A percentile compares a stretch with the other conserved stretches of the same genome.
Conservation (phyloP, 768 basidiomycete genomes). For the Cubamyces sp. region DNA sequence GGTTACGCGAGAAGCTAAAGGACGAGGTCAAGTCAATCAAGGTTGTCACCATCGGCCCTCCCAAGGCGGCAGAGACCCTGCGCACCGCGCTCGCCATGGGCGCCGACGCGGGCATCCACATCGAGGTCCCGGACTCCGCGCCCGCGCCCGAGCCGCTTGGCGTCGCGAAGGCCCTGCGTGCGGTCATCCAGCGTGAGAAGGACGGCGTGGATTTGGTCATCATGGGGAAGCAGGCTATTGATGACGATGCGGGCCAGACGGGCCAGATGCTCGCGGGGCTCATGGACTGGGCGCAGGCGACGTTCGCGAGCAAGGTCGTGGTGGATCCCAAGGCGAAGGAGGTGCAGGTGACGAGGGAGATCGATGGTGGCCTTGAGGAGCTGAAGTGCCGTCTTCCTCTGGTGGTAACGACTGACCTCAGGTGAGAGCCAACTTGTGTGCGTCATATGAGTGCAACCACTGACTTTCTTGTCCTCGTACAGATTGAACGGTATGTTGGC, state of each 20-base stretch:
- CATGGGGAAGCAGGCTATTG: conserved; percentile 97
- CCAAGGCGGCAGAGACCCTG: conserved; percentile 87
- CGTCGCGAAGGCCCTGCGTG: conserved; percentile 84
- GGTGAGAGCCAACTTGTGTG: conserved; percentile 51
- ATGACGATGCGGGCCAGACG: conserved; percentile 94
- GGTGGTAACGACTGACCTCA: conserved; percentile 89
- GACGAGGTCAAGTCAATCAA: conserved; percentile 83
- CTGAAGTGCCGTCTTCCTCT: conserved; percentile 79
- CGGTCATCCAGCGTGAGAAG: conserved; percentile 67
- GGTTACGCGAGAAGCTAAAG: conserved; percentile 85
- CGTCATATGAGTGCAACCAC: background rate
- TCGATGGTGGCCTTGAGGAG: conserved; percentile 92
- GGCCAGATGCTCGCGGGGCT: conserved; percentile 97
- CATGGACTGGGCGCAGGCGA: conserved; percentile 91
- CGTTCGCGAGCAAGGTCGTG: conserved; percentile 89
- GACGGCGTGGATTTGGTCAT: conserved; percentile 83
- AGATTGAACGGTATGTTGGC: conserved; percentile 71
- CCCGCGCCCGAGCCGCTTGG: conserved; percentile 88
- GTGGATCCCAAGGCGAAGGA: conserved; percentile 65
- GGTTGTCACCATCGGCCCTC: conserved; percentile 91
- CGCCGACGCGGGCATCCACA: conserved; percentile 89
- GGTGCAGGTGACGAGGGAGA: conserved; percentile 81
- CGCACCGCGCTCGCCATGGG: conserved; percentile 98
- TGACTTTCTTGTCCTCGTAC: conserved; percentile 2
- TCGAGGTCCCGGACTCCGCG: conserved; percentile 76